phyloP scores from a whole-genome alignment of 192 early-diverging fungal genomes.

The Rhizophagus prolifer region DNA sequence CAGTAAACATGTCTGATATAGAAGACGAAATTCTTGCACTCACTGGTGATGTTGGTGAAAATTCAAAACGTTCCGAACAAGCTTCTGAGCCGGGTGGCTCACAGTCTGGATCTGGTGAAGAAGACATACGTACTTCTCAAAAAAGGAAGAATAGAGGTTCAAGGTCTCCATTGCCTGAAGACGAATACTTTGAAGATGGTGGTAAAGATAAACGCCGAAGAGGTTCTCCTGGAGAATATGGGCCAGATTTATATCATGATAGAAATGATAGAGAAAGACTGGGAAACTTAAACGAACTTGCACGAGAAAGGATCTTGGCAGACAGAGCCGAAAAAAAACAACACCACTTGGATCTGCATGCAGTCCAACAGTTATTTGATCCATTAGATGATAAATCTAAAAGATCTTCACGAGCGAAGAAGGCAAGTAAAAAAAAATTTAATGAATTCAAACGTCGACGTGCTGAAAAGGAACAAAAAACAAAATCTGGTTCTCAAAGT shows the following conservation, averaged over 20 bases:
- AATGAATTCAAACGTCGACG: constrained; percentile 59
- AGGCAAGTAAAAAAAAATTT: constrained; percentile 43
- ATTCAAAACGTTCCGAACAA: neutral
- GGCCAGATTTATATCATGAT: neutral
- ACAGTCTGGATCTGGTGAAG: neutral
- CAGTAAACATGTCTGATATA: neutral
- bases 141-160: neutral
- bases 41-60: neutral
- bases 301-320: constrained; percentile 72
- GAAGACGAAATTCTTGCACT: neutral
- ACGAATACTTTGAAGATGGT: too few species aligned
- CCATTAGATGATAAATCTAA: neutral
- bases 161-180: neutral
- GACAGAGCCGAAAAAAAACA: constrained; percentile 64
- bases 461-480: constrained; percentile 49
- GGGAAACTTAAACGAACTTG: constrained; percentile 57
- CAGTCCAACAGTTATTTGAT: neutral
- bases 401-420: constrained; percentile 59
- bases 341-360: neutral
- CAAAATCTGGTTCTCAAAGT: constrained; percentile 27
- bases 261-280: constrained; percentile 1
- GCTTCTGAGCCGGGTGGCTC: neutral
- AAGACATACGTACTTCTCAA: neutral
- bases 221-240: neutral
- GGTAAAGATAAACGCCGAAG: neutral